A percentile compares a stretch with the other conserved stretches of the same genome.
Evolutionary conservation across 176 grass and related monocot genomes (phyloP).

Genomic region (Oryza longistaminata): DNA sequence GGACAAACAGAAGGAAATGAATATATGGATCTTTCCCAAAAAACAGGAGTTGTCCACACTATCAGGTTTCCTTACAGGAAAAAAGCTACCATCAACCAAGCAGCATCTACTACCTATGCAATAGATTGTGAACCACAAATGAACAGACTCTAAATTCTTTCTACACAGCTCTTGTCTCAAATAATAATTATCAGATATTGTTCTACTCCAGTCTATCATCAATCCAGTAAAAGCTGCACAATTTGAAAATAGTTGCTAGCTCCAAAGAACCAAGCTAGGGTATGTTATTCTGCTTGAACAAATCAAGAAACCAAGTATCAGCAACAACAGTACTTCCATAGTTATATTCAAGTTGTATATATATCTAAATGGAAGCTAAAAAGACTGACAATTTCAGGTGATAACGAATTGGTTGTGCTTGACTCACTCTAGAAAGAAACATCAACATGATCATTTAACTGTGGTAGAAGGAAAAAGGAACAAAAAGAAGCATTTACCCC

Average conservation of each 20-base stretch:
- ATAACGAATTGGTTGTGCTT: neutral
- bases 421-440: constrained; percentile 8
- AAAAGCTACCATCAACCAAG: constrained; percentile 14
- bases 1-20: neutral
- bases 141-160: constrained; percentile 18
- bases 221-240: constrained; percentile 18
- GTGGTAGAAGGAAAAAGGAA: constrained; percentile 9
- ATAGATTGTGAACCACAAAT: neutral
- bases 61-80: constrained; percentile 1
- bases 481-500: constrained; percentile 58
- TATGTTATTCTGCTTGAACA: constrained; percentile 19
- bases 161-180: neutral
- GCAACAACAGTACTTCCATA: neutral
- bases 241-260: constrained; percentile 11
- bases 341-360: neutral
- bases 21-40: neutral
- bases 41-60: neutral
- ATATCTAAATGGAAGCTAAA: neutral
- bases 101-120: constrained; percentile 5
- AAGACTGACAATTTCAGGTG: neutral
- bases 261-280: constrained; percentile 13
- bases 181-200: neutral
- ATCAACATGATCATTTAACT: neutral
- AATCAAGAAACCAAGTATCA: neutral
- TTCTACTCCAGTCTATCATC: neutral